Conservation (phyloP, 805 yeast species). For the Hanseniaspora singularis region DNA sequence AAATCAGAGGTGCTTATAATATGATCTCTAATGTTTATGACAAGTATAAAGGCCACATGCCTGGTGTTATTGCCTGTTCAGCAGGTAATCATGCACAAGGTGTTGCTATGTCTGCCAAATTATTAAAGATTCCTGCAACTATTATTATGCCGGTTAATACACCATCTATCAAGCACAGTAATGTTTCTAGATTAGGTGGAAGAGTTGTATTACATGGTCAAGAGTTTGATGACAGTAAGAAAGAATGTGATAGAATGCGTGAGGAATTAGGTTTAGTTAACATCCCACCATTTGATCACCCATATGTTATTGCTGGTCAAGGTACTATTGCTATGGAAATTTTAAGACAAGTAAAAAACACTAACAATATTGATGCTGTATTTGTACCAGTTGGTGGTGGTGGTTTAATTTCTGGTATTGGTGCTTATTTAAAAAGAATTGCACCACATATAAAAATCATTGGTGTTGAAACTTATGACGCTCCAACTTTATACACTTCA, state of each 20-base stretch:
- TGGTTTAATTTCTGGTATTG: constrained; percentile 85
- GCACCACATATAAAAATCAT: constrained; percentile 96
- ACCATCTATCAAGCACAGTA: constrained; percentile 85
- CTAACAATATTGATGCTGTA: constrained; percentile 62
- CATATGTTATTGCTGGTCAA: constrained; percentile 96
- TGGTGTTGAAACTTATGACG: constrained; percentile 93
- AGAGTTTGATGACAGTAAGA: constrained; percentile 90
- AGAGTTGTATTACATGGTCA: constrained; percentile 88
- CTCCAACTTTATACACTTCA: constrained; percentile 79
- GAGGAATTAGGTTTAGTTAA: constrained; percentile 64
- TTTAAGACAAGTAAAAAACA: constrained; percentile 63
- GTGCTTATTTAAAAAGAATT: constrained; percentile 77
- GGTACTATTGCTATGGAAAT: constrained; percentile 95
- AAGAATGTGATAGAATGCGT: constrained; percentile 67
- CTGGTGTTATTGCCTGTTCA: constrained; percentile 92
- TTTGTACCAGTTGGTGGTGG: constrained; percentile 97
- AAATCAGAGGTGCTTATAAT: constrained; percentile 93
- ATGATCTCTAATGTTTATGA: constrained; percentile 80
- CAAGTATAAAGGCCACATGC: constrained; percentile 19
- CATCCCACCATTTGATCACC: constrained; percentile 98
- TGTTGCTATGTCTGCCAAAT: constrained; percentile 83
- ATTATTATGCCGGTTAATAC: constrained; percentile 98
- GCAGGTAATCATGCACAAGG: constrained; percentile 99
- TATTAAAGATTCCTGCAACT: constrained; percentile 80
- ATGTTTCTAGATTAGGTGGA: constrained; percentile 85